Evolutionary conservation across 2,329 filamentous ascomycete species (phyloP).

Genomic region (Aspergillus quadricinctus): DNA sequence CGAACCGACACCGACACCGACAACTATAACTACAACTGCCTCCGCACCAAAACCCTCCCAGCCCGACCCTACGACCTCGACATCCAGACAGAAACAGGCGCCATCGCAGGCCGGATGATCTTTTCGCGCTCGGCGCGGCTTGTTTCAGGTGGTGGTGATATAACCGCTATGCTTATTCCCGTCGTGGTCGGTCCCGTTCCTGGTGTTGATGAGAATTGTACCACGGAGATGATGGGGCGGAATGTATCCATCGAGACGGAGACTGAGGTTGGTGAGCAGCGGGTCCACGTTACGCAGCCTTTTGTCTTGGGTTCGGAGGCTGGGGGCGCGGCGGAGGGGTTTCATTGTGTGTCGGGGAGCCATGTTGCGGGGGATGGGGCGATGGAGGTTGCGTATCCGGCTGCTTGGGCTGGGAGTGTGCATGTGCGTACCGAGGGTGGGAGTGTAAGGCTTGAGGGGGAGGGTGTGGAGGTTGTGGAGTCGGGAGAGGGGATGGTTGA

Average conservation of each 20-base stretch:
- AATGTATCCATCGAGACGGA: slow-evolving; percentile 15
- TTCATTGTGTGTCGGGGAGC: neutral
- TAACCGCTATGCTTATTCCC: slow-evolving; percentile 49
- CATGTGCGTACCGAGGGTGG: slow-evolving; percentile 14
- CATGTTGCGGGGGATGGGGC: slow-evolving; percentile 20
- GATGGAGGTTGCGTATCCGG: slow-evolving; percentile 25
- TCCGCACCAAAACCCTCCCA: neutral
- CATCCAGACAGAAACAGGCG: slow-evolving; percentile 23
- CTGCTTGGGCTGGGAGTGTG: slow-evolving; percentile 27
- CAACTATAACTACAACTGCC: no score
- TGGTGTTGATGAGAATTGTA: slow-evolving; percentile 2
- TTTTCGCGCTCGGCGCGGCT: slow-evolving; percentile 42
- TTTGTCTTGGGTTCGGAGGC: slow-evolving; percentile 2
- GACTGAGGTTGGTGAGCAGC: slow-evolving; percentile 12
- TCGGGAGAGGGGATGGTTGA: neutral
- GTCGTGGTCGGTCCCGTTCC: slow-evolving; percentile 18
- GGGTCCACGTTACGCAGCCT: slow-evolving; percentile 17
- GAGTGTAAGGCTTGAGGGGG: slow-evolving; percentile 17
- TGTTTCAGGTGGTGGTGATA: slow-evolving; percentile 46
- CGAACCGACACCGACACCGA: neutral
- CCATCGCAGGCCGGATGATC: slow-evolving; percentile 40
- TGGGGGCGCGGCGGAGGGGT: neutral
- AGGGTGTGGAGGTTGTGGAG: slow-evolving; percentile 18
- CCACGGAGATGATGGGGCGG: neutral
- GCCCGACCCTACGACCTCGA: slow-evolving; percentile 24